Conservation (phyloP, 164 flowering plant genomes). For the Kalanchoe fedtschenkoi region DNA sequence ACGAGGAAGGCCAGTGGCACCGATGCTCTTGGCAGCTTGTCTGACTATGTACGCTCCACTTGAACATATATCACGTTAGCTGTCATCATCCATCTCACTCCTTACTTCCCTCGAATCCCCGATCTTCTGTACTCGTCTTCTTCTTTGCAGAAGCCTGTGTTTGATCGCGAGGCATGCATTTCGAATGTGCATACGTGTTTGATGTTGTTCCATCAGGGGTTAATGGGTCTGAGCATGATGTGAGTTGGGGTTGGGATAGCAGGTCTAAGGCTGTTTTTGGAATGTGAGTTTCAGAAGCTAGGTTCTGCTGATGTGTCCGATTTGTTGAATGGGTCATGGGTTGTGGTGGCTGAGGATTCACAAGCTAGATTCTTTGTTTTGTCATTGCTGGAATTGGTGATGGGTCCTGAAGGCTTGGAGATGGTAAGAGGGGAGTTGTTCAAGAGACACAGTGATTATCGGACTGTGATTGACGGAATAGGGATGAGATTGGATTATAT, state of each 20-base stretch:
- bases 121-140: slow-evolving; percentile 30
- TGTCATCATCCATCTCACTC: slow-evolving; percentile 78
- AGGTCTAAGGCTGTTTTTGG: slow-evolving; percentile 23
- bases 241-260: slow-evolving; percentile 49
- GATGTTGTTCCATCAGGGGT: slow-evolving; percentile 15
- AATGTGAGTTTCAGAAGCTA: slow-evolving; percentile 62
- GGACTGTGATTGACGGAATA: slow-evolving; percentile 32
- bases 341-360: slow-evolving; percentile 87
- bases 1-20: not conserved
- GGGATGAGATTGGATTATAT: slow-evolving; percentile 74
- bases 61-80: slow-evolving; percentile 75
- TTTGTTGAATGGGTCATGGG: slow-evolving; percentile 89
- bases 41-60: not conserved
- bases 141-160: slow-evolving; percentile 16
- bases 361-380: slow-evolving; percentile 58
- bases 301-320: slow-evolving; percentile 43
- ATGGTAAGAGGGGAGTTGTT: slow-evolving; percentile 44
- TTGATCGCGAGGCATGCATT: slow-evolving; percentile 47
- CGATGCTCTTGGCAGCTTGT: not conserved
- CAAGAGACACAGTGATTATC: slow-evolving; percentile 72
- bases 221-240: not conserved
- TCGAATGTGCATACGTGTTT: slow-evolving; percentile 56
- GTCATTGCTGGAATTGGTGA: slow-evolving; percentile 44
- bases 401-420: slow-evolving; percentile 38
- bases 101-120: slow-evolving; percentile 60